phyloP scores from a whole-genome alignment of 345 rosid genomes.

The Schrenkiella parvula region DNA sequence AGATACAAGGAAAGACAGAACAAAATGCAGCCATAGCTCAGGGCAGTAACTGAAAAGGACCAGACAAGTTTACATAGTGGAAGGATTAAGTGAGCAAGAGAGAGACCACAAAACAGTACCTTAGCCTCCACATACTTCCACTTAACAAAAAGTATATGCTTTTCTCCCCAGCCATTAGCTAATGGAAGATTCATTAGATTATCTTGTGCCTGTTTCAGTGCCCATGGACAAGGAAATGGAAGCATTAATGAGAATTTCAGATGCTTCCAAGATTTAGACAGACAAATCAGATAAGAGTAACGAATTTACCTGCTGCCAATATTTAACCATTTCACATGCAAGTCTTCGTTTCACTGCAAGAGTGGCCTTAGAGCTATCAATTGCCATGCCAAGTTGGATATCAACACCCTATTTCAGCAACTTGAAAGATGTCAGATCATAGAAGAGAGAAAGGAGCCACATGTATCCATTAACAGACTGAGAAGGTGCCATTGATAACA shows the following conservation, averaged over 20 bases:
- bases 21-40: not conserved
- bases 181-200: constrained; percentile 82
- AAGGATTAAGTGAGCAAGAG: constrained; percentile 1
- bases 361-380: constrained; percentile 96
- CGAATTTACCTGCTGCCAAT: constrained; percentile 89
- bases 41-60: constrained; percentile 17
- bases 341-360: constrained; percentile 98
- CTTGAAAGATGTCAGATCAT: constrained; percentile 11
- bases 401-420: constrained; percentile 69
- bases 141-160: constrained; percentile 78
- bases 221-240: constrained; percentile 21
- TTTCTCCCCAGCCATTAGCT: constrained; percentile 96
- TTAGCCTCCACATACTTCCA: constrained; percentile 92
- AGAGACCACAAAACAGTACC: constrained; percentile 40
- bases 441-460: not conserved
- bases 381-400: constrained; percentile 98
- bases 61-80: not conserved
- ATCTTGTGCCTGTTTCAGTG: constrained; percentile 81
- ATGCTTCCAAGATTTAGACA: not conserved
- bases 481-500: too few species aligned
- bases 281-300: not conserved
- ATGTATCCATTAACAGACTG: not conserved
- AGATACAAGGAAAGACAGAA: not conserved
- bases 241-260: constrained; percentile 13
- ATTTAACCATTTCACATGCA: constrained; percentile 99